Evolutionary conservation across 805 yeast species (phyloP).

Genomic region (Wickerhamomyces rabaulensis): DNA sequence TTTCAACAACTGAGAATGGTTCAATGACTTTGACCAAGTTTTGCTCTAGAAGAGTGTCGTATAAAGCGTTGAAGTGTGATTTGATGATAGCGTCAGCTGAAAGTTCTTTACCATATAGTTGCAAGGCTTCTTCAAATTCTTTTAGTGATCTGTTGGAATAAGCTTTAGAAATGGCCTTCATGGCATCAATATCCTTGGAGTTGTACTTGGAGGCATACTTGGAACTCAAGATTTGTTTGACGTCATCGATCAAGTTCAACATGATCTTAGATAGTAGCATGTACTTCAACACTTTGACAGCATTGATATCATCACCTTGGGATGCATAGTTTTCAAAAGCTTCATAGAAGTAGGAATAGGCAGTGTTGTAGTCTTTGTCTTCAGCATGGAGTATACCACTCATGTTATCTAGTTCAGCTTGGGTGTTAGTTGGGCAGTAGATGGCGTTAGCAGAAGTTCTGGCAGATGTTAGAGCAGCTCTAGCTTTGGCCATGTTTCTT

Average conservation of each 20-base stretch:
- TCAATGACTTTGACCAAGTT: conserved; percentile 91
- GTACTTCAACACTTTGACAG: conserved; percentile 80
- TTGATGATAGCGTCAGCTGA: conserved; percentile 84
- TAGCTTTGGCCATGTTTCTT: conserved; percentile 84
- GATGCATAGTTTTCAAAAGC: conserved; percentile 83
- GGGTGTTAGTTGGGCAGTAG: conserved; percentile 88
- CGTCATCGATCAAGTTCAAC: conserved; percentile 84
- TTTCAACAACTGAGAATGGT: conserved; percentile 94
- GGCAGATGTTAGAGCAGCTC: conserved; percentile 90
- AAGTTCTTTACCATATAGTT: conserved; percentile 65
- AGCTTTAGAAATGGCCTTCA: conserved; percentile 89
- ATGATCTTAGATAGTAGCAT: conserved; percentile 91
- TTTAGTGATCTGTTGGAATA: conserved; percentile 84
- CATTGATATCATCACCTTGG: conserved; percentile 52
- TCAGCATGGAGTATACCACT: conserved; percentile 95
- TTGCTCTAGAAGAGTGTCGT: conserved; percentile 89
- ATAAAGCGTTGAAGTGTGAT: conserved; percentile 86
- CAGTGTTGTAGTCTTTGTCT: conserved; percentile 94
- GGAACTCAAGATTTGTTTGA: conserved; percentile 68
- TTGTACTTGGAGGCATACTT: conserved; percentile 71
- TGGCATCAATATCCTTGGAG: conserved; percentile 87
- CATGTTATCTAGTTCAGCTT: conserved; percentile 93
- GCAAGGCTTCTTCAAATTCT: conserved; percentile 83
- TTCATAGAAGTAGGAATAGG: conserved; percentile 91
- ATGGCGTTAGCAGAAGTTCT: conserved; percentile 97